These are phyloP conservation scores for Populus hybrid DNA, from an alignment of 441 rosid species.

Conservation along the genomic window DNA sequence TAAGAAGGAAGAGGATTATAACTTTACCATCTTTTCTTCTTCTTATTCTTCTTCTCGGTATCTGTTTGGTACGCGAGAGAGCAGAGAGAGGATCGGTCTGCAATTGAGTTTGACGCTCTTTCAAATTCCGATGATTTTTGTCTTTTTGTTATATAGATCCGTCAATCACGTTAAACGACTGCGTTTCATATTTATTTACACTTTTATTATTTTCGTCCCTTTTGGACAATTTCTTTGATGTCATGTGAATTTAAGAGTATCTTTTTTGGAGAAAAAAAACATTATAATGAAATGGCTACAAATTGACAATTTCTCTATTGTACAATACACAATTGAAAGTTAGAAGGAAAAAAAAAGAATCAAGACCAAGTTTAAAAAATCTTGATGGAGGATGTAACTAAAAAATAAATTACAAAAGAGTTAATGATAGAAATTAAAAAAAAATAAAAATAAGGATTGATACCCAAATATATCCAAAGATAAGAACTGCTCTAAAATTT, in stretches of 20 bases:
- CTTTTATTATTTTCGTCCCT: background rate
- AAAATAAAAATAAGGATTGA: no score
- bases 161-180: background rate
- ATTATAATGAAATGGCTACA: background rate
- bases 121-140: background rate
- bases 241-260: no score
- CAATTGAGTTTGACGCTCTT: background rate
- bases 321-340: no score
- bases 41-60: background rate
- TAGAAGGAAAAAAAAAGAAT: no score
- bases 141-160: background rate
- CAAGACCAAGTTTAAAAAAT: no score
- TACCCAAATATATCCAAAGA: no score
- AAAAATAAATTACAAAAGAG: no score
- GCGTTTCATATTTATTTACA: background rate
- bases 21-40: background rate
- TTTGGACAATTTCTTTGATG: background rate
- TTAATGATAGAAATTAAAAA: fast-evolving
- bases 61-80: background rate
- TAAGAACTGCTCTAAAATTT: fast-evolving
- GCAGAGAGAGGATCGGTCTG: background rate
- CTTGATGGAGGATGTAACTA: no score
- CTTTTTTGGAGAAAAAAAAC: no score
- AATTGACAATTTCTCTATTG: no score
- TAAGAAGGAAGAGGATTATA: background rate